Conservation (phyloP, 2,329 filamentous ascomycete species). For the Sarocladium oryzae region DNA sequence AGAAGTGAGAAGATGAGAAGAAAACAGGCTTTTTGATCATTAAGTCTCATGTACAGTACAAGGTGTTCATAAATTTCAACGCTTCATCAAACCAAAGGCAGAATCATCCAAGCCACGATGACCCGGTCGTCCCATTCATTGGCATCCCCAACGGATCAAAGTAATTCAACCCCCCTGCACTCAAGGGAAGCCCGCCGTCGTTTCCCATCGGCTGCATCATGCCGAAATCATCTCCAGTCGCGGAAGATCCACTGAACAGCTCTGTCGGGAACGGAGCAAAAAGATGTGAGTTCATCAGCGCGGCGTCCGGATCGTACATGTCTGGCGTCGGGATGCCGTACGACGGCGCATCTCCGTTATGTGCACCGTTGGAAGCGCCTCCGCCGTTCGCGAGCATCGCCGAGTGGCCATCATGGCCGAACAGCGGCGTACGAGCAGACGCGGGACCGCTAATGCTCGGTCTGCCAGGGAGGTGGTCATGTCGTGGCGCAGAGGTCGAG, state of each 20-base stretch:
- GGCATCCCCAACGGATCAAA: conserved; percentile 7
- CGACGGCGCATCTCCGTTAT: background rate
- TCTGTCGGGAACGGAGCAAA: conserved; percentile 4
- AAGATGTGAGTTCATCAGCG: background rate
- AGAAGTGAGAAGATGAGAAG: too few species aligned
- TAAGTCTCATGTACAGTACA: too few species aligned
- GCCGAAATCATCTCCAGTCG: background rate
- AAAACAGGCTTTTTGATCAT: too few species aligned
- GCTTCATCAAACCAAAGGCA: background rate
- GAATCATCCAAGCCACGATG: background rate
- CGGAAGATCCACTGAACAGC: conserved; percentile 1
- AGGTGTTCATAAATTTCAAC: too few species aligned
- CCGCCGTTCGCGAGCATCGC: background rate
- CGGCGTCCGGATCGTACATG: conserved; percentile 5
- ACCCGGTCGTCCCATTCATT: background rate
- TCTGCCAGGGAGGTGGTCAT: background rate
- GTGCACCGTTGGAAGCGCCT: background rate
- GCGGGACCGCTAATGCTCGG: background rate
- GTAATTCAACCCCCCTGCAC: conserved; percentile 5
- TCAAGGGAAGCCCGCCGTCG: background rate
- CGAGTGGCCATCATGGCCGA: background rate
- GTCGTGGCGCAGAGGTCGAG: background rate
- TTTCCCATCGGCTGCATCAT: background rate
- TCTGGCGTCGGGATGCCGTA: conserved; percentile 5
- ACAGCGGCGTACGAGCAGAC: background rate